Percentiles rank a stretch among this genome's conserved stretches.
phyloP scores from a whole-genome alignment of 106 monocot species.

The Agapanthus africanus region DNA sequence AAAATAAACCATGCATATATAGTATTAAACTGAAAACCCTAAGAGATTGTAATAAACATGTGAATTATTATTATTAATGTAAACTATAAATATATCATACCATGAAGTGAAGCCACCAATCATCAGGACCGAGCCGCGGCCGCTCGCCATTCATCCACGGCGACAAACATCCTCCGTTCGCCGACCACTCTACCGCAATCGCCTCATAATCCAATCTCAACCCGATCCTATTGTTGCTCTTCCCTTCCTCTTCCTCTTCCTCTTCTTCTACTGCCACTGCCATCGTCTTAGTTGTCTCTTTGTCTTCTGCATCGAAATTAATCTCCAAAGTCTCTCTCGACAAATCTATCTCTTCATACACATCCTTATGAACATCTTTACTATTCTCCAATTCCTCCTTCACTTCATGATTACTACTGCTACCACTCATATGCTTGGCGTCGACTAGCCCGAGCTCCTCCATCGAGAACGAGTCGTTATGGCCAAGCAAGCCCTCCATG shows the following conservation, averaged over 20 bases:
- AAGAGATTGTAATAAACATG: too few species aligned
- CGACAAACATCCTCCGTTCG: slow-evolving; percentile 25
- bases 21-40: too few species aligned
- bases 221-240: slow-evolving; percentile 8
- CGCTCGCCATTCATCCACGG: slow-evolving; percentile 75
- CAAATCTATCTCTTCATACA: slow-evolving; percentile 24
- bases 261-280: neutral
- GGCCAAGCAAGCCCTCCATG: slow-evolving; percentile 72
- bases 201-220: slow-evolving; percentile 53
- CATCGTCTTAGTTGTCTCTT: neutral
- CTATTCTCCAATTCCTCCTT: slow-evolving; percentile 13
- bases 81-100: too few species aligned
- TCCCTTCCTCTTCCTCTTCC: neutral
- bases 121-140: slow-evolving; percentile 39
- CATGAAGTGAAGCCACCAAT: slow-evolving; percentile 43
- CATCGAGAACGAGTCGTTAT: slow-evolving; percentile 45
- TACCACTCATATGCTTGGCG: neutral
- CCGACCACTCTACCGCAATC: slow-evolving; percentile 48
- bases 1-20: too few species aligned
- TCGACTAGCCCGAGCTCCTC: slow-evolving; percentile 45
- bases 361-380: neutral
- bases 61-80: too few species aligned
- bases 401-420: too few species aligned
- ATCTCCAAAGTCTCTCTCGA: slow-evolving; percentile 46
- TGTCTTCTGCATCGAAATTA: slow-evolving; percentile 31